Base-by-base conservation (phyloP, 2,329 filamentous ascomycete genomes). In the Penicillium griseofulvum region DNA sequence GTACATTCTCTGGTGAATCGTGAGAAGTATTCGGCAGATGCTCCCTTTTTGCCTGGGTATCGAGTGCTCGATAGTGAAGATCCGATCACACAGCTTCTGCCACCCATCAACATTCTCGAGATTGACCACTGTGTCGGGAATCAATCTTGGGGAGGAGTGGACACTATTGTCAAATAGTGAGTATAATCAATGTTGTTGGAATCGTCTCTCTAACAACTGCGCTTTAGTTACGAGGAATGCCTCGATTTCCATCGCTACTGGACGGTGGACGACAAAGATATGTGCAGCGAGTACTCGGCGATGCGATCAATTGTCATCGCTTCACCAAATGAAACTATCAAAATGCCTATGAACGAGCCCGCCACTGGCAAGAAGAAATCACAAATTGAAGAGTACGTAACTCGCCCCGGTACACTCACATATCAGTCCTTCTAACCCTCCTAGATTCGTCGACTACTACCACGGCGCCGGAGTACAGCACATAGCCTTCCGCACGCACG, bases 311-410 rank as follows among this genome's bases (percentile, higher is more conserved):
- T 96, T 68, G 92, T 96, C 69, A 93, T 96, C 87, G 85, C 88
- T 42, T 90, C 87, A 24, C 84, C 85, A 52, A 89, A 91, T 77
- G 87, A 91, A 61, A 74, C 87, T 5, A 90, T 96, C 76, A 96
- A 96, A 79, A 96, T 96, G 90, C 92, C 92, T 64, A 93, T 96
- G 82, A 96, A 96, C 78, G 91, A 96, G 78, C 92, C 91, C 1
- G 91, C 91, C 0, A 76, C 80, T 0, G 91, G 91, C 49, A 91
- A 91, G 78, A 91, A 89, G 76, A 89, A 89, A 74, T 89, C 85
- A 2, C 92, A 96, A 76, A 96, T 96, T 60, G 91, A 96, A 74
- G 91, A 96, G 78, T 91, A 85, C 68, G 58, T 17, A 14, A 7
- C 17, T 11, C 8, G 3, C 12, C 10, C 14, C 19, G n/a, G n/a